Percentiles rank a stretch among this genome's conserved stretches.
Conservation (phyloP, 2,329 filamentous ascomycete genomes). For the Aspergillus latus region DNA sequence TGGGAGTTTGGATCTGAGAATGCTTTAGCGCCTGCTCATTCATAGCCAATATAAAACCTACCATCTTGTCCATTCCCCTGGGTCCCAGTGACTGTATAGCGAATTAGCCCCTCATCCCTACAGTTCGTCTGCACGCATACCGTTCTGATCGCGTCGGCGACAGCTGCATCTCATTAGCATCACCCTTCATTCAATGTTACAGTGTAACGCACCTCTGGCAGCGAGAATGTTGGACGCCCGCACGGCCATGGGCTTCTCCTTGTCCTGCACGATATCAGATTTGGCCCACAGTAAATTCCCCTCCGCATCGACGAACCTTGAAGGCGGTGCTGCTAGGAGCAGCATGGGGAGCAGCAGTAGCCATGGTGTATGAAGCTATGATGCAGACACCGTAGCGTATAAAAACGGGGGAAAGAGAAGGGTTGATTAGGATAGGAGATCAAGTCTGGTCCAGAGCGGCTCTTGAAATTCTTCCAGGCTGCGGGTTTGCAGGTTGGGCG, state of each 20-base stretch:
- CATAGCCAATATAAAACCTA: conserved; percentile 29
- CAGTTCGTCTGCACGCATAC: conserved; percentile 40
- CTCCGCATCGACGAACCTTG: conserved; percentile 51
- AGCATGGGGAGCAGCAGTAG: conserved; percentile 47
- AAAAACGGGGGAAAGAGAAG: conserved; percentile 22
- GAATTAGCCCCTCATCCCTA: conserved; percentile 42
- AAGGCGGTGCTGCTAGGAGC: conserved; percentile 64
- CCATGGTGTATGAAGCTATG: conserved; percentile 46
- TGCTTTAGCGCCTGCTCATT: conserved; percentile 24
- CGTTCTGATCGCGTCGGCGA: conserved; percentile 95
- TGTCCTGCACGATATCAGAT: conserved; percentile 59
- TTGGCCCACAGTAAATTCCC: conserved; percentile 30
- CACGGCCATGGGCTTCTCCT: conserved; percentile 98
- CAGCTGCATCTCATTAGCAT: conserved; percentile 59
- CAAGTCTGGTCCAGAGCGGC: conserved; percentile 20
- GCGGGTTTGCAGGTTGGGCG: conserved; percentile 38
- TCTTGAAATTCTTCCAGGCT: conserved; percentile 42
- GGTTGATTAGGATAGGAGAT: conserved; percentile 27
- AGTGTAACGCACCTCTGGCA: conserved; percentile 70
- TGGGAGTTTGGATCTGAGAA: conserved; percentile 78
- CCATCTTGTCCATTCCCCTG: conserved; percentile 98
- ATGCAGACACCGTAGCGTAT: conserved; percentile 29
- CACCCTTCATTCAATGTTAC: not conserved
- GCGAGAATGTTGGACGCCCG: conserved; percentile 96
- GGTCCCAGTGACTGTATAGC: conserved; percentile 73